A percentile compares a stretch with the other conserved stretches of the same genome.
These are phyloP conservation scores for Parathielavia appendiculata DNA, from an alignment of 495 filamentous ascomycete species.

Conservation along the genomic window DNA sequence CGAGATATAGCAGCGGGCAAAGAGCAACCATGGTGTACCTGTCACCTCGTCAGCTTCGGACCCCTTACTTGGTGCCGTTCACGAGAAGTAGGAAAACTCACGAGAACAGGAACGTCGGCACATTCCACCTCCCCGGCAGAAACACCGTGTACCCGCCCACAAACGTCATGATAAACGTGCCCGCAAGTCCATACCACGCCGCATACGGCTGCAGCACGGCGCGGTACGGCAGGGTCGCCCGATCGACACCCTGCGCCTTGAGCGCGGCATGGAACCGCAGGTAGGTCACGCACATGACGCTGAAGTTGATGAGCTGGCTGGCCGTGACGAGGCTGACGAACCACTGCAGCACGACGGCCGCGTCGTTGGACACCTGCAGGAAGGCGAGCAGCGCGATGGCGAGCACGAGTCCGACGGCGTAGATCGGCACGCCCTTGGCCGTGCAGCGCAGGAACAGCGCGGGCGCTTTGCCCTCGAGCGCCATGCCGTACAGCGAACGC, in stretches of 20 bases:
- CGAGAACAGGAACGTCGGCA: constrained; percentile 72
- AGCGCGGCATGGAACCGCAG: constrained; percentile 66
- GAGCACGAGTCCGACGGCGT: constrained; percentile 58
- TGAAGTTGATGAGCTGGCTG: constrained; percentile 73
- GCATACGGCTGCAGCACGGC: constrained; percentile 63
- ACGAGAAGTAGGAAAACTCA: constrained; percentile 34
- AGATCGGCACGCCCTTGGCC: constrained; percentile 54
- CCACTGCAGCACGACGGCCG: constrained; percentile 67
- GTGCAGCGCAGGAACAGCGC: constrained; percentile 59
- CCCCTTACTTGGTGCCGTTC: neutral
- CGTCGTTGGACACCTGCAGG: constrained; percentile 63
- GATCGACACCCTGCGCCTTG: constrained; percentile 61
- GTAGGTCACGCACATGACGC: constrained; percentile 64
- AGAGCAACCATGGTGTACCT: constrained; percentile 62
- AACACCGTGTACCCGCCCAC: constrained; percentile 75
- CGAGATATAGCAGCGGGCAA: constrained; percentile 60
- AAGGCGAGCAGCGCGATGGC: constrained; percentile 63
- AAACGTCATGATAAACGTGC: constrained; percentile 64
- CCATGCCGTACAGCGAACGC: constrained; percentile 68
- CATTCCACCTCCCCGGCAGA: constrained; percentile 57
- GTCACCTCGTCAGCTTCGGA: neutral
- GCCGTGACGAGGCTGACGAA: constrained; percentile 69
- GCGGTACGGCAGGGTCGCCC: constrained; percentile 60
- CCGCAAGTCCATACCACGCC: constrained; percentile 60
- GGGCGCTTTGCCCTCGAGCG: constrained; percentile 63